A percentile compares a stretch with the other conserved stretches of the same genome.
Evolutionary conservation across 2,329 filamentous ascomycete genomes (phyloP).

Genomic region (Arthrobotrys megalospora): DNA sequence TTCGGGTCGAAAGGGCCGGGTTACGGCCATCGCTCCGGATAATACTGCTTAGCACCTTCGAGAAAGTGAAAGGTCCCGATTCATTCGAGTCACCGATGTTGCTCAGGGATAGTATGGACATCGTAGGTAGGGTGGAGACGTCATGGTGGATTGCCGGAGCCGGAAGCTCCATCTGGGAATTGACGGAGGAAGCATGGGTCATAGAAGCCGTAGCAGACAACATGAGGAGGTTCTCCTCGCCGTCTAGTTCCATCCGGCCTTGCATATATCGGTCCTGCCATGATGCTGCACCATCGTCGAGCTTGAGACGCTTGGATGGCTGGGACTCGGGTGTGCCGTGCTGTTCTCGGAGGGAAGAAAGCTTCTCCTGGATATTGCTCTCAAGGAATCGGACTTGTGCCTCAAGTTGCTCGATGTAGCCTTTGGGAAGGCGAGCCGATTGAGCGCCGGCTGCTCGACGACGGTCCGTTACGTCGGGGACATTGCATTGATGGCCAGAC

Average conservation of each 20-base stretch:
- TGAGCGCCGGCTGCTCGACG: slow-evolving; percentile 57
- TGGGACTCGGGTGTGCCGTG: slow-evolving; percentile 54
- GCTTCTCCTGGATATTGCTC: slow-evolving; percentile 60
- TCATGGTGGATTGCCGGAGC: slow-evolving; percentile 57
- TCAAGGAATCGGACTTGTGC: slow-evolving; percentile 60
- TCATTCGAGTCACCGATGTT: slow-evolving; percentile 61
- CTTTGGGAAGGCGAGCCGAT: slow-evolving; percentile 56
- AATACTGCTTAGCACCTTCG: slow-evolving; percentile 58
- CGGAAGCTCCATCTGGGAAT: slow-evolving; percentile 58
- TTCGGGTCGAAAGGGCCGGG: slow-evolving; percentile 46
- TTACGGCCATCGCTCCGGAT: slow-evolving; percentile 59
- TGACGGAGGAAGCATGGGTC: slow-evolving; percentile 55
- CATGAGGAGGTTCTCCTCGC: slow-evolving; percentile 58
- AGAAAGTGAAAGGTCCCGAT: slow-evolving; percentile 60
- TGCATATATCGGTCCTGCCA: slow-evolving; percentile 60
- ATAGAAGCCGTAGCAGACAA: slow-evolving; percentile 56
- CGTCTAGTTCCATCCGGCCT: slow-evolving; percentile 59
- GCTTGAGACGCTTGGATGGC: slow-evolving; percentile 51
- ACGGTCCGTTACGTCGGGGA: slow-evolving; percentile 60
- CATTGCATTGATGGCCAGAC: slow-evolving; percentile 61
- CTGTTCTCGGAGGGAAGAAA: slow-evolving; percentile 53
- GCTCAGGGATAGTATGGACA: slow-evolving; percentile 60
- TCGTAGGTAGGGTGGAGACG: slow-evolving; percentile 57
- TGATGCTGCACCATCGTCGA: slow-evolving; percentile 47
- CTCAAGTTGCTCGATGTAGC: slow-evolving; percentile 60